These are phyloP conservation scores for Hirschfeldia incana DNA, from an alignment of 345 rosid genomes.

Conservation along the genomic window DNA sequence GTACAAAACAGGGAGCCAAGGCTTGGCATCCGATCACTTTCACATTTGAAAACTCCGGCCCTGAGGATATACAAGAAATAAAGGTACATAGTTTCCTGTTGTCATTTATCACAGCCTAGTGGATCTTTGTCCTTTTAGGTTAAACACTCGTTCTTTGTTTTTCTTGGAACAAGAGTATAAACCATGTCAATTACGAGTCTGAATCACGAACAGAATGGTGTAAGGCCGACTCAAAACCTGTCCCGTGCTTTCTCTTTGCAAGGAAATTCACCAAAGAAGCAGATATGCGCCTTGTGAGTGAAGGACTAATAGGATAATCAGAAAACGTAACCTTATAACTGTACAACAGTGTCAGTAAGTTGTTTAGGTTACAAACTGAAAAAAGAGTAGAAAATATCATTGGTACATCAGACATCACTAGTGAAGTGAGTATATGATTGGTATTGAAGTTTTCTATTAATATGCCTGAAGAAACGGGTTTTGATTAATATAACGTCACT, in stretches of 20 bases:
- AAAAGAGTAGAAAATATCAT: slow-evolving; percentile 20
- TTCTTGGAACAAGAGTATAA: slow-evolving; percentile 46
- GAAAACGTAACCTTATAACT: slow-evolving; percentile 29
- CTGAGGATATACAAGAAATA: slow-evolving; percentile 57
- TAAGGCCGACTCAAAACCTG: slow-evolving; percentile 44
- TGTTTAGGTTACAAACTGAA: slow-evolving; percentile 8
- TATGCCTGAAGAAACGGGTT: neutral
- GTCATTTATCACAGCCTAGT: neutral
- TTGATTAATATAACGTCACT: neutral
- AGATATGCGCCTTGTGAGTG: slow-evolving; percentile 75
- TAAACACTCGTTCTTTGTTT: neutral
- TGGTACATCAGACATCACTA: slow-evolving; percentile 13
- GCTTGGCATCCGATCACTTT: slow-evolving; percentile 93
- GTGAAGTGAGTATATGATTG: neutral
- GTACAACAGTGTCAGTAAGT: slow-evolving; percentile 1
- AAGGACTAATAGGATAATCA: slow-evolving; percentile 57
- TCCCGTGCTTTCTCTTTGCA: slow-evolving; percentile 81
- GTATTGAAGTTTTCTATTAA: neutral
- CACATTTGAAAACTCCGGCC: slow-evolving; percentile 55
- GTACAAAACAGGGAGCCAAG: slow-evolving; percentile 53
- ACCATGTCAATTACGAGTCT: slow-evolving; percentile 67
- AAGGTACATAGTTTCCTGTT: slow-evolving; percentile 49
- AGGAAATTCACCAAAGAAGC: slow-evolving; percentile 91
- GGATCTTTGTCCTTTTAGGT: neutral
- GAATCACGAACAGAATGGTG: slow-evolving; percentile 93